A percentile compares a stretch with the other conserved stretches of the same genome.
These are phyloP conservation scores for Postia placenta DNA, from an alignment of 768 basidiomycete genomes.

Conservation along the genomic window DNA sequence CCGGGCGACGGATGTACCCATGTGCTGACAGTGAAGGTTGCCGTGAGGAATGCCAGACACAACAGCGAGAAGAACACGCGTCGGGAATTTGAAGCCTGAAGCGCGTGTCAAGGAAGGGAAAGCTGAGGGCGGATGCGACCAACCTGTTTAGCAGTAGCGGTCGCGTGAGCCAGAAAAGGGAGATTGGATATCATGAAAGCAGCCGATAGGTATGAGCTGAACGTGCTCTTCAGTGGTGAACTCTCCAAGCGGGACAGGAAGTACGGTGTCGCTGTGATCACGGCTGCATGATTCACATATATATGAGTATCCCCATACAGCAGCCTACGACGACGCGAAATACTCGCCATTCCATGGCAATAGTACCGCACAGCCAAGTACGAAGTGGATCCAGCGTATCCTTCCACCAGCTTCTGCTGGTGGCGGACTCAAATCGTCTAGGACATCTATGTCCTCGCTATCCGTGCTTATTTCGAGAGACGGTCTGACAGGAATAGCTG, in stretches of 20 bases:
- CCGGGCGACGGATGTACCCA: constrained; percentile 47
- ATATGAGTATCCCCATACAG: background rate
- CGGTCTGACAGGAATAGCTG: constrained; percentile 20
- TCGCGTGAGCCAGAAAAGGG: constrained; percentile 68
- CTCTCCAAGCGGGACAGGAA: constrained; percentile 65
- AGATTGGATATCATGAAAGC: constrained; percentile 59
- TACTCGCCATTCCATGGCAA: constrained; percentile 83
- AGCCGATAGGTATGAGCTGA: constrained; percentile 40
- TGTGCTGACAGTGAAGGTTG: constrained; percentile 62
- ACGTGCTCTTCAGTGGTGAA: constrained; percentile 46
- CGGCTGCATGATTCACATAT: constrained; percentile 44
- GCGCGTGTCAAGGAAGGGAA: background rate
- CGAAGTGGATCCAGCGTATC: constrained; percentile 61
- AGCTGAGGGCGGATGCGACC: constrained; percentile 15
- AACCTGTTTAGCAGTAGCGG: constrained; percentile 61
- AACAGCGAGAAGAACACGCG: constrained; percentile 48
- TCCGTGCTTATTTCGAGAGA: constrained; percentile 9
- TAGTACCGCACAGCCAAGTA: constrained; percentile 73
- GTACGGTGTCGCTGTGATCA: constrained; percentile 83
- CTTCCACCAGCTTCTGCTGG: constrained; percentile 26
- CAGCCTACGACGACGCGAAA: background rate
- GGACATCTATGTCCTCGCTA: constrained; percentile 7
- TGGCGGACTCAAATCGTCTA: constrained; percentile 1
- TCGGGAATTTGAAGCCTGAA: constrained; percentile 53
- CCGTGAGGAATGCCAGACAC: constrained; percentile 45